Evolutionary conservation across 2,329 filamentous ascomycete genomes (phyloP).

Genomic region (Fusarium miscanthi): DNA sequence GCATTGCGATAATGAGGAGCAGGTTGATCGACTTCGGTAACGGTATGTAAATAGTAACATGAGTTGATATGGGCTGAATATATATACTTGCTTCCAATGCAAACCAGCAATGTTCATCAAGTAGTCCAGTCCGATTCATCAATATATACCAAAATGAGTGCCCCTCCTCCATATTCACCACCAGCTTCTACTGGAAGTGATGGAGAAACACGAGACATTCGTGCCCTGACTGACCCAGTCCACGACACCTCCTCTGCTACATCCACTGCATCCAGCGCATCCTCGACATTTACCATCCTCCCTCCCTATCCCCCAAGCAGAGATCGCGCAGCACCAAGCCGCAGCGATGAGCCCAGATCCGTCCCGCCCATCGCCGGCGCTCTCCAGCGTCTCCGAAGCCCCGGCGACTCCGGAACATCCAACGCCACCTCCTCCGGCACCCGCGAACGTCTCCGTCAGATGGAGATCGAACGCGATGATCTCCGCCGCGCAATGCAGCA

Average conservation of each 20-base stretch:
- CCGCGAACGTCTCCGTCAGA: conserved; percentile 19
- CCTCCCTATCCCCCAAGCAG: conserved; percentile 13
- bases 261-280: conserved; percentile 5
- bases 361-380: neutral
- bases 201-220: neutral
- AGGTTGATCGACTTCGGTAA: neutral
- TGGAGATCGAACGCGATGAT: conserved; percentile 19
- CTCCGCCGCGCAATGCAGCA: conserved; percentile 16
- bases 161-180: conserved; percentile 23
- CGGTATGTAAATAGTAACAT: neutral
- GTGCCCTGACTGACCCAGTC: neutral
- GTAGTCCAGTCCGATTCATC: neutral
- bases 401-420: conserved; percentile 8
- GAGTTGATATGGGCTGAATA: neutral
- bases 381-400: neutral
- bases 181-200: neutral
- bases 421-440: conserved; percentile 5
- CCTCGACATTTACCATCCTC: conserved; percentile 1
- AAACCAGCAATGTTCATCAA: no score
- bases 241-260: neutral
- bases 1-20: neutral
- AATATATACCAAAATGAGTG: neutral
- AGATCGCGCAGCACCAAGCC: neutral
- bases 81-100: conserved; percentile 2
- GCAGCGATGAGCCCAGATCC: neutral